These are phyloP conservation scores for Mortierella polycephala DNA, from an alignment of 371 early-diverging fungal species.

Conservation along the genomic window DNA sequence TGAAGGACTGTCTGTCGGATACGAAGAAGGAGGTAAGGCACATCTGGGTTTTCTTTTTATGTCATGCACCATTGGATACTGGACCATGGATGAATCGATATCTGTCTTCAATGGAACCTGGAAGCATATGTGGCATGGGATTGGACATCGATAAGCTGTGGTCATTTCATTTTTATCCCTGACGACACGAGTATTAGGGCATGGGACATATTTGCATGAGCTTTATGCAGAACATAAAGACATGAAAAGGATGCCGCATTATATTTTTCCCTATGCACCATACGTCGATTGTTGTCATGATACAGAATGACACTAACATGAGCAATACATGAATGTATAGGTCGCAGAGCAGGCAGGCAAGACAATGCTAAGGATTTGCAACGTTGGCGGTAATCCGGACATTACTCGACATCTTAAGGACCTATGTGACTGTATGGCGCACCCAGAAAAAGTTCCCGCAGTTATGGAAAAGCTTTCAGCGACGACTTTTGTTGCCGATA, in stretches of 20 bases:
- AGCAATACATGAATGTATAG: constrained; percentile 13
- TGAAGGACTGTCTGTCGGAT: constrained; percentile 81
- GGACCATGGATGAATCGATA: no score
- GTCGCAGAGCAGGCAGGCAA: constrained; percentile 52
- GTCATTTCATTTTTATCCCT: background rate
- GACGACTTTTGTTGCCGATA: constrained; percentile 81
- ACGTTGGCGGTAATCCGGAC: constrained; percentile 70
- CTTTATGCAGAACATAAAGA: no score
- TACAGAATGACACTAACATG: background rate
- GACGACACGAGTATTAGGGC: no score
- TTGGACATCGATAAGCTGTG: background rate
- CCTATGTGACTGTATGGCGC: constrained; percentile 70
- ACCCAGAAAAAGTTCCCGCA: constrained; percentile 72
- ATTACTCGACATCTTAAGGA: constrained; percentile 74
- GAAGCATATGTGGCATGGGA: no score
- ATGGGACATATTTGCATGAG: no score
- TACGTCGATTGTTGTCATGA: background rate
- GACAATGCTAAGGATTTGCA: constrained; percentile 66
- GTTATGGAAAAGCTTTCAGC: constrained; percentile 72
- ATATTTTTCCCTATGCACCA: no score
- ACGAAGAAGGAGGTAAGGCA: constrained; percentile 72
- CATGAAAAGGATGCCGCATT: no score
- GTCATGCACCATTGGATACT: background rate
- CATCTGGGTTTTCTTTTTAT: background rate
- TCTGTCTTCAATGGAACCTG: no score